Base-by-base conservation (phyloP, 805 yeast species). In the Groenewaldozyma salmanticensis region DNA sequence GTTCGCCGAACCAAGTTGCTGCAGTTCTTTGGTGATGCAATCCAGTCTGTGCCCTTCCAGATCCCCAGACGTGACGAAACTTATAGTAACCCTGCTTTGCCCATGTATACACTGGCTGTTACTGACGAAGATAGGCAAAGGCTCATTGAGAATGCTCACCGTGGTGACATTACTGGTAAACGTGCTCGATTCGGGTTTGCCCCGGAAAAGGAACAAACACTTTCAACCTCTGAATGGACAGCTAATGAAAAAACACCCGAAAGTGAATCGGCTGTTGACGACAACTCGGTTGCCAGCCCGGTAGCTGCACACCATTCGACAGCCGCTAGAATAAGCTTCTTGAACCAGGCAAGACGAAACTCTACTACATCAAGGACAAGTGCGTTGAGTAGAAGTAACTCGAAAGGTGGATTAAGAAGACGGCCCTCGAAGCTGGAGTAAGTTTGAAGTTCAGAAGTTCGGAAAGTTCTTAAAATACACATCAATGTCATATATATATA, bases 11-110 rank as follows among this genome's bases (percentile, higher is more conserved):
- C 61, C 27, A 50, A 50, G 27, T 45, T 58, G 27, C 37, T 52
- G 31, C 53, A 54, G 43, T 60, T 45, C 52, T 36, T 61, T 16
- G 54, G 53, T 9, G 53, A 50, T 40, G 54, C 60, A 39, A 57
- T 61, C 39, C 44, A 51, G 46, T 57, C 54, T 17, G 57, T 61
- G 44, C 63, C 63, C 17, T 52, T 61, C 38, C 53, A 58, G 31
- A 47, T 59, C 4, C 66, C 66, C 4, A 52, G 59, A 31, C 57
- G 64, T 38, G 58, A 54, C 20, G 64, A 60, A 22, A 47, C 48
- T 15, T 44, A 47, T 50, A 52, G 52, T 42, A 60, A 61, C 36
- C 65, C 66, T 2, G 48, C 59, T 4, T 35, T 55, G 42, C 64
- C 65, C 3, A 36, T 59, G 49, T 44, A 21, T 31, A 20, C 43